A percentile compares a stretch with the other conserved stretches of the same genome.
phyloP scores from a whole-genome alignment of 129 eudicot genomes.

The Erigeron canadensis region DNA sequence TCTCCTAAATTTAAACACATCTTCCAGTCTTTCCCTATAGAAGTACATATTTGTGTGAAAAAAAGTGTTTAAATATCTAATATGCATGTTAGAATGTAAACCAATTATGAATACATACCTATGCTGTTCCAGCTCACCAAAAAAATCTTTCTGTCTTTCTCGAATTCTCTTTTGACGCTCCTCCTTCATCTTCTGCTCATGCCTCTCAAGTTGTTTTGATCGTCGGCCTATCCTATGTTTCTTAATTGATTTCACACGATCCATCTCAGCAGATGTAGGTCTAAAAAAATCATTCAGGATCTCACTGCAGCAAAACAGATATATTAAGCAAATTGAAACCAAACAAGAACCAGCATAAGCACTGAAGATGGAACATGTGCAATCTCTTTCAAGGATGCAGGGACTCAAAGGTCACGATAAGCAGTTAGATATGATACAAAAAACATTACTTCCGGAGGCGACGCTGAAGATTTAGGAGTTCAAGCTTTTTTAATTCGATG shows the following conservation, averaged over 20 bases:
- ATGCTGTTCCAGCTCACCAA: conserved; percentile 85
- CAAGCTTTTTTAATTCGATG: conserved; percentile 90
- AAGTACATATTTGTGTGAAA: not conserved
- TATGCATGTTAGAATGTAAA: conserved; percentile 6
- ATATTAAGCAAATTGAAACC: conserved; percentile 12
- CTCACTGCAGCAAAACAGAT: conserved; percentile 66
- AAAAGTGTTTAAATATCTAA: not conserved
- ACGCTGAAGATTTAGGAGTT: conserved; percentile 80
- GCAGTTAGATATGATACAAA: not conserved
- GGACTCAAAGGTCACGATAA: not conserved
- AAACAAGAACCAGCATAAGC: not conserved
- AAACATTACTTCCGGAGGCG: conserved; percentile 72
- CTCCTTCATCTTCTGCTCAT: conserved; percentile 95
- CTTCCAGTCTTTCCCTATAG: conserved; percentile 88
- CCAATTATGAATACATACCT: conserved; percentile 41
- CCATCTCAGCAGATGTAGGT: conserved; percentile 76
- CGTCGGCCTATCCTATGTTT: conserved; percentile 91
- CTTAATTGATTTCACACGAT: conserved; percentile 79
- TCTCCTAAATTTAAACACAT: conserved; percentile 72
- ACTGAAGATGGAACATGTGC: conserved; percentile 1
- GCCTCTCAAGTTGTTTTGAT: conserved; percentile 87
- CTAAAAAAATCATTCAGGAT: conserved; percentile 78
- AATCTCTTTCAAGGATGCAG: not conserved
- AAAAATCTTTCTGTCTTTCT: conserved; percentile 95
- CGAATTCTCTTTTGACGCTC: conserved; percentile 94